Base-by-base conservation (phyloP, 179 eudicot genomes). In the Vitellaria paradoxa region DNA sequence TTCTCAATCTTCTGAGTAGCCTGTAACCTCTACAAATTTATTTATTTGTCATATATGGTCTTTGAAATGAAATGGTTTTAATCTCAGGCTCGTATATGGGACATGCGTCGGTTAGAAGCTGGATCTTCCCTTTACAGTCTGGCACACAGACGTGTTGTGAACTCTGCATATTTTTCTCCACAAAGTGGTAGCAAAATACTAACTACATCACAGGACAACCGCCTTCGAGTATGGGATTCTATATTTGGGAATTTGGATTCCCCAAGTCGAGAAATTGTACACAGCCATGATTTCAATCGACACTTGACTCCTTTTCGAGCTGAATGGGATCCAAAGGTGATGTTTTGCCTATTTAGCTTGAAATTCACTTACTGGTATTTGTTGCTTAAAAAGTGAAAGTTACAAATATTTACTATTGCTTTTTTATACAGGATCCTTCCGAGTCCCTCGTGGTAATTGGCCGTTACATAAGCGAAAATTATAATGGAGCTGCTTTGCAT, bases 251-350 rank as follows among this genome's bases (percentile, higher is more conserved):
- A 89, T 85, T 56, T 96, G 85, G 94, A 91, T 61, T 80, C 90
- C 60, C 98, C 99, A 74, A 96, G 99, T 82, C 87, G 99, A 73
- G 98, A 91, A 85, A 96, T 96, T 71, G 99, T 96, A 18, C 98
- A 96, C 76, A 96, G 99, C 82, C 99, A 93, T 78, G 97, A 96
- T 89, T 95, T 96, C 76, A 96, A 96, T 79, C 79, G 99, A 70
- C 92, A 96, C 82, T 79, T 96, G 82, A 96, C 99, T 68, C 86
- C 97, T 73, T 96, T 93, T 61, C 87, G 91, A 65, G 99, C 97
- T 59, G 99, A 96, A 85, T 96, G 99, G 99, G 98, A 96, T 83
- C 98, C 98, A 11, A 96, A 96, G 96, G 99, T 93, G 76, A 72
- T 77, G 37, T 26, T 60, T 30, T 47, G 14, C 46, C n/a, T n/a